Conservation (phyloP, 768 basidiomycete genomes). For the Scleroderma bovista region DNA sequence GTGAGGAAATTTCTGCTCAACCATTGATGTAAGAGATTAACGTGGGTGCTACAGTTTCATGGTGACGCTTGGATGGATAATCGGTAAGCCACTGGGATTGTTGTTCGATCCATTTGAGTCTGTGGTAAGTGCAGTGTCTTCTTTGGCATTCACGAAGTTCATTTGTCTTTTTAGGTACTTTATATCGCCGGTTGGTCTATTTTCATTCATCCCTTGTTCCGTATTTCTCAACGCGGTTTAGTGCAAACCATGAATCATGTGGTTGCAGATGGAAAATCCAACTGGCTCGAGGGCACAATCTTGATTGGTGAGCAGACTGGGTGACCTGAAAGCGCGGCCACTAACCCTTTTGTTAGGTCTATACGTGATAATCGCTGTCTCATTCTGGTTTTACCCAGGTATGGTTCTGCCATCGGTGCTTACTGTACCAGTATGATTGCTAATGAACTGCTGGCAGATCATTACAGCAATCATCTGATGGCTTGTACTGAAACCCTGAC, state of each 20-base stretch:
- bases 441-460: conserved; percentile 15
- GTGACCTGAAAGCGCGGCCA: not conserved
- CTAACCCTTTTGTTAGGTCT: conserved; percentile 39
- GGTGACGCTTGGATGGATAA: conserved; percentile 71
- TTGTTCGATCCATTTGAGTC: conserved; percentile 90
- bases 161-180: conserved; percentile 23
- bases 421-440: not conserved
- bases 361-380: conserved; percentile 66
- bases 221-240: conserved; percentile 23
- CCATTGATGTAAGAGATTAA: not conserved
- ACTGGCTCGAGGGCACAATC: conserved; percentile 78
- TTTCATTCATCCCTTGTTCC: conserved; percentile 37
- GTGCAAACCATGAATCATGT: conserved; percentile 84
- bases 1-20: conserved; percentile 32
- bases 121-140: conserved; percentile 38
- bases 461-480: conserved; percentile 17
- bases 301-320: conserved; percentile 51
- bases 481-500: not conserved
- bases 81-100: conserved; percentile 74
- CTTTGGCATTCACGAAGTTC: conserved; percentile 1
- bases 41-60: conserved; percentile 47
- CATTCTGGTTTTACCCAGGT: conserved; percentile 60
- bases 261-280: conserved; percentile 75
- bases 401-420: not conserved
- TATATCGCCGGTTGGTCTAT: conserved; percentile 32